Percentiles rank a stretch among this genome's conserved stretches.
These are phyloP conservation scores for Kodamaea arcana DNA, from an alignment of 1,139 yeast genomes.

Conservation along the genomic window DNA sequence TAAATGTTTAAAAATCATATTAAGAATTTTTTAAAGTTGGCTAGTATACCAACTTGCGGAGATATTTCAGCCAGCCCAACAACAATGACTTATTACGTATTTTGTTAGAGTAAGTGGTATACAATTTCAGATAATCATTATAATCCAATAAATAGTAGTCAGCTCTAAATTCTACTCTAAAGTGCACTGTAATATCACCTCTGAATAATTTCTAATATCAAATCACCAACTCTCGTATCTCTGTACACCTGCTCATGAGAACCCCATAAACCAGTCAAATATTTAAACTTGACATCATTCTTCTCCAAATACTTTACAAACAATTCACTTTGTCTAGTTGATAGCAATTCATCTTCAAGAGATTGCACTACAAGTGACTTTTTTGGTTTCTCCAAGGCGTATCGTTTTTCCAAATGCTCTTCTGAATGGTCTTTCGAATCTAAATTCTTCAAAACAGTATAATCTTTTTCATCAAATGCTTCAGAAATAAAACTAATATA, in stretches of 20 bases:
- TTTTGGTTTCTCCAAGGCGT: constrained; percentile 25
- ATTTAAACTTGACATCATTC: constrained; percentile 5
- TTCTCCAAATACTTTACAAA: constrained; percentile 16
- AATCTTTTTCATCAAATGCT: constrained; percentile 32
- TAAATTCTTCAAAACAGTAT: constrained; percentile 3
- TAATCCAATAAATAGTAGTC: too few species aligned
- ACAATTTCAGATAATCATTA: too few species aligned
- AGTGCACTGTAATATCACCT: too few species aligned
- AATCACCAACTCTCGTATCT: constrained; percentile 16
- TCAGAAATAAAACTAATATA: constrained; percentile 39
- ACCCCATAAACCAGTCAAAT: constrained; percentile 25
- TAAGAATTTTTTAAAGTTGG: too few species aligned
- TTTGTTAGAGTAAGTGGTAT: too few species aligned
- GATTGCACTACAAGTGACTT: constrained; percentile 19
- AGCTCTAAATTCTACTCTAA: too few species aligned
- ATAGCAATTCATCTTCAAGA: constrained; percentile 31
- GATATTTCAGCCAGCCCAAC: too few species aligned
- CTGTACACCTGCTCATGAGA: constrained; percentile 33
- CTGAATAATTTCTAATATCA: too few species aligned
- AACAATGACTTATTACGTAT: too few species aligned
- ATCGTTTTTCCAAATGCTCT: too few species aligned
- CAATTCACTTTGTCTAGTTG: constrained; percentile 20
- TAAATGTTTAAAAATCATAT: too few species aligned
- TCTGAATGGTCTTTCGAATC: constrained; percentile 5
- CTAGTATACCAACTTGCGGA: too few species aligned